A percentile compares a stretch with the other conserved stretches of the same genome.
phyloP scores from a whole-genome alignment of 2,329 filamentous ascomycete species.

The Penicillium janthinellum region DNA sequence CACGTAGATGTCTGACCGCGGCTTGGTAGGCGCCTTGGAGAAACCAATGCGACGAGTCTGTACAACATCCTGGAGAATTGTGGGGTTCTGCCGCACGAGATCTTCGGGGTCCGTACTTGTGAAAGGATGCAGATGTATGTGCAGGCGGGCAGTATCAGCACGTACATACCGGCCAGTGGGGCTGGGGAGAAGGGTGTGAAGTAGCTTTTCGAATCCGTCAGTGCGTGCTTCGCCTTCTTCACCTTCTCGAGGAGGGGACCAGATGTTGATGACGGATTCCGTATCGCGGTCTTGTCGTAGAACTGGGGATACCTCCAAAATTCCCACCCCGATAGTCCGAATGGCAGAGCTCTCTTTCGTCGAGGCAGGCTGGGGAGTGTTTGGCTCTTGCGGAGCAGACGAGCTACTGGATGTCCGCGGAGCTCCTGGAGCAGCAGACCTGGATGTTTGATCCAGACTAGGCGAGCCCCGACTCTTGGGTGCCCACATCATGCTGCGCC shows the following conservation, averaged over 20 bases:
- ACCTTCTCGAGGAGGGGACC: constrained; percentile 63
- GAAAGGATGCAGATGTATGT: constrained; percentile 79
- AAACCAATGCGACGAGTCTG: constrained; percentile 91
- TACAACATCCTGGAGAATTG: constrained; percentile 75
- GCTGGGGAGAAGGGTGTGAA: constrained; percentile 73
- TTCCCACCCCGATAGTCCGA: constrained; percentile 74
- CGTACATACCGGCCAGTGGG: constrained; percentile 73
- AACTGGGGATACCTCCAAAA: constrained; percentile 73
- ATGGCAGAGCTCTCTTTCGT: constrained; percentile 52
- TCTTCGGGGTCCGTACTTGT: constrained; percentile 73
- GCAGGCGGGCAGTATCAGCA: constrained; percentile 73
- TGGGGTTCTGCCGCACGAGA: constrained; percentile 84
- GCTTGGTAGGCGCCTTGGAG: constrained; percentile 83
- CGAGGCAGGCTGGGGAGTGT: constrained; percentile 22
- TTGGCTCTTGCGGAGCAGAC: constrained; percentile 30
- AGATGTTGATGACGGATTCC: constrained; percentile 76
- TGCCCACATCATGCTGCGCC: constrained; percentile 50
- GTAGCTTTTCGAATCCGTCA: constrained; percentile 72
- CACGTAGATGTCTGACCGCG: constrained; percentile 91
- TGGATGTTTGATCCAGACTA: constrained; percentile 34
- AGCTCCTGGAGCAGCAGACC: constrained; percentile 28
- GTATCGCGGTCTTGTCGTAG: constrained; percentile 71
- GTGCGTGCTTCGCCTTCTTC: constrained; percentile 61
- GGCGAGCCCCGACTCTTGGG: constrained; percentile 36
- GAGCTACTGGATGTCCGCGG: constrained; percentile 38